Evolutionary conservation across 106 monocot species (phyloP), one percentile per base, ranked within the genome.

Genomic region (Ottelia alismoides): DNA sequence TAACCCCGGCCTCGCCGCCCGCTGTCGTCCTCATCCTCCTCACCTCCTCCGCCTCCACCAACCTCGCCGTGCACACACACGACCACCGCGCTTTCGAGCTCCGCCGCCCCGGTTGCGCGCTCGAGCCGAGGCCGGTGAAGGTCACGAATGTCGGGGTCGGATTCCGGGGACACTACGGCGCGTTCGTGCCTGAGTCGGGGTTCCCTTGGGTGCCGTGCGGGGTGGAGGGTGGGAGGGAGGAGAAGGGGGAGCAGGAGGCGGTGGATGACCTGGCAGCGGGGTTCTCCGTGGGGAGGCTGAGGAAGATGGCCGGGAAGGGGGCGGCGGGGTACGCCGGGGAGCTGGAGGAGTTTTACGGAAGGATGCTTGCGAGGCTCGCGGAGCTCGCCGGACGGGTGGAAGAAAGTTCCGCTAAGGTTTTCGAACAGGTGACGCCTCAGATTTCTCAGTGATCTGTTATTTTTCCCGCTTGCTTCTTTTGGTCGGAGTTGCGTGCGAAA

Each of bases 391-490:
- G 32, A 28, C 51, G 31, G 12, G 67, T 67, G 35, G 58, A 58
- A 51, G 51, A 58, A 31, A 67, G 56, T 28, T 58, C 67, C 11
- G 40, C 2, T 9, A 27, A 28, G 25, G 40, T 67, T 20, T 19
- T 49, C 25, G 58, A 67, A 20, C 67, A 67, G 67, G 67, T 67
- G n/a, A n/a, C n/a, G n/a, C n/a, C n/a, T n/a, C n/a, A n/a, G n/a
- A n/a, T n/a, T n/a, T n/a, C n/a, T n/a, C n/a, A n/a, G n/a, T n/a
- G n/a, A n/a, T n/a, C n/a, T n/a, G n/a, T n/a, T n/a, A n/a, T n/a
- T n/a, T n/a, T n/a, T n/a, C n/a, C n/a, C n/a, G n/a, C n/a, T n/a
- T n/a, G n/a, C n/a, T n/a, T n/a, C n/a, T n/a, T n/a, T n/a, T n/a
- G n/a, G n/a, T n/a, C n/a, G n/a, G n/a, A n/a, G n/a, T n/a, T n/a